A percentile compares a stretch with the other conserved stretches of the same genome.
Evolutionary conservation across 495 filamentous ascomycete genomes (phyloP).

Genomic region (Hypoxylon fuscum): DNA sequence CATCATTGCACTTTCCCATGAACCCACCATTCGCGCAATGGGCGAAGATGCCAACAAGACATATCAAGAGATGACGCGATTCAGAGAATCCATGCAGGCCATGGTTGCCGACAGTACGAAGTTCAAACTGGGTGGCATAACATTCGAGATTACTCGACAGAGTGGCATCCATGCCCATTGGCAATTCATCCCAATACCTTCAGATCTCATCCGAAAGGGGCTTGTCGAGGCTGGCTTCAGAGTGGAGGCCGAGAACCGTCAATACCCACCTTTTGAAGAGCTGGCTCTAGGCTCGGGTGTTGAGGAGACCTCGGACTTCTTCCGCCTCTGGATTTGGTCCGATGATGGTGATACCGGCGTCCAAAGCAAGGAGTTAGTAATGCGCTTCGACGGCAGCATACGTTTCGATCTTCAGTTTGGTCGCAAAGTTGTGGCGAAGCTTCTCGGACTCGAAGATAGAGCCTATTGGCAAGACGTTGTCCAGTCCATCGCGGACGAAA

Average conservation of each 20-base stretch:
- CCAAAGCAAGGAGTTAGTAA: conserved; percentile 57
- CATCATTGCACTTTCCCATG: conserved; percentile 85
- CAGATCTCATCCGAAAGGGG: conserved; percentile 67
- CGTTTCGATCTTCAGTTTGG: conserved; percentile 71
- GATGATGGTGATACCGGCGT: conserved; percentile 53
- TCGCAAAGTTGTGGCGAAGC: conserved; percentile 83
- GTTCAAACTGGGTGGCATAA: conserved; percentile 76
- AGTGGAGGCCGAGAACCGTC: conserved; percentile 80
- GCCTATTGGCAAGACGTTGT: conserved; percentile 83
- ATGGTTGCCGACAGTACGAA: conserved; percentile 68
- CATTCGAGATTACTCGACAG: conserved; percentile 85
- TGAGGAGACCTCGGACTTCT: conserved; percentile 72
- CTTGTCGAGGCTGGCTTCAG: conserved; percentile 85
- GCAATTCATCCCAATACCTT: conserved; percentile 88
- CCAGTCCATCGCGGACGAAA: conserved; percentile 80
- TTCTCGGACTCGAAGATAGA: conserved; percentile 77
- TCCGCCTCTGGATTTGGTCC: conserved; percentile 84
- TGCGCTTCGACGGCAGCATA: conserved; percentile 56
- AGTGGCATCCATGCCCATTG: conserved; percentile 88
- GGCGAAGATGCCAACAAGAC: conserved; percentile 71
- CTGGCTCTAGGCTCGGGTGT: conserved; percentile 44
- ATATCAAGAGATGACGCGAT: conserved; percentile 80
- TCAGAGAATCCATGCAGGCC: conserved; percentile 73
- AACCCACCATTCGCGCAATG: conserved; percentile 59
- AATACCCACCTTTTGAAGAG: conserved; percentile 66